Base-by-base conservation (phyloP, 2,329 filamentous ascomycete species). In the Tothia fuscella region DNA sequence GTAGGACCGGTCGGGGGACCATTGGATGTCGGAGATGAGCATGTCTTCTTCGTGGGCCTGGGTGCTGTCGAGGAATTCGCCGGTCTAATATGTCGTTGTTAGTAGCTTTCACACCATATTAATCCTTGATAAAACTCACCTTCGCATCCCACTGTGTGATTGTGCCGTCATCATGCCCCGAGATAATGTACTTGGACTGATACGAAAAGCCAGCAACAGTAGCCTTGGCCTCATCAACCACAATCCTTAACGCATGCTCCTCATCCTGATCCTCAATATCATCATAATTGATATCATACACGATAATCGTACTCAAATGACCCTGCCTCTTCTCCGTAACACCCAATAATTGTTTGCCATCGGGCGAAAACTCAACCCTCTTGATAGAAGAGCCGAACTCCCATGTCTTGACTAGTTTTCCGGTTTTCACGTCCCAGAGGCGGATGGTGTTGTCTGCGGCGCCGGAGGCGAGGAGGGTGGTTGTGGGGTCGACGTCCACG, bases 261-360 rank as follows among this genome's bases (percentile, higher is more conserved):
- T 87, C 78, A 51, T 71, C 77, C 72, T 98, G 91, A 62, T 85
- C 77, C 48, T 80, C 85, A 49, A 88, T 71, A 49, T 83, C 74
- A 58, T 93, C 87, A 51, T 80, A 76, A 63, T 78, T 80, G 72
- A 98, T 82, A 61, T 94, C 84, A 59, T 93, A 75, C 49, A 96
- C 87, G 48, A 89, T 80, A 56, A 98, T 95, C 53, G 88, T 93
- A 59, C 85, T 86, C 51, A 96, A 73, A 67, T 86, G 89, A 52
- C 91, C 91, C 78, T 93, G 94, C 57, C 91, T 86, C 82, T 95
- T 94, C 72, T 98, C 91, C 41, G 91, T 98, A 49, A 98, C 88
- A 49, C 86, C 89, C 50, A 98, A 71, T 55, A 98, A 72, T 67
- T 84, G 78, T 57, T 76, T 82, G 56, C 89, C 91, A 65, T 98